These are phyloP conservation scores for Gamarada debralockiae DNA, from an alignment of 495 filamentous ascomycete species.

Conservation along the genomic window DNA sequence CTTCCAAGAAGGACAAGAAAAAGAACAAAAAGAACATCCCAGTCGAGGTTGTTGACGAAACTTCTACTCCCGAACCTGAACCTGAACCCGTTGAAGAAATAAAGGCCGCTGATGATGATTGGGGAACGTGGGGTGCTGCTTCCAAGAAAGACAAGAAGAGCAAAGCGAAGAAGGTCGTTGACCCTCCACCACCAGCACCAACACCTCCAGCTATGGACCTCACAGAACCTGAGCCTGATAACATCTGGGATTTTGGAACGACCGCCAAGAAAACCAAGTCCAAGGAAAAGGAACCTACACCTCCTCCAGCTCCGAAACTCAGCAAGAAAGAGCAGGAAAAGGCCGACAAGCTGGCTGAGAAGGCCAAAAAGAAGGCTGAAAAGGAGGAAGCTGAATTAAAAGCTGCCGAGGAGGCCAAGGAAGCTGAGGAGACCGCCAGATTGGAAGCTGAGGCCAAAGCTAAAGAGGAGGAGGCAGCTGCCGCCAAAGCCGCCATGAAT, in stretches of 20 bases:
- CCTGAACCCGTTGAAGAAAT: slow-evolving; percentile 38
- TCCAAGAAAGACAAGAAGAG: slow-evolving; percentile 39
- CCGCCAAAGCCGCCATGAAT: slow-evolving; percentile 24
- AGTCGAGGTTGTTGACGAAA: slow-evolving; percentile 34
- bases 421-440: slow-evolving; percentile 28
- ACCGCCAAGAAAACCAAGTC: slow-evolving; percentile 16
- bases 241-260: slow-evolving; percentile 5
- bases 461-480: slow-evolving; percentile 11
- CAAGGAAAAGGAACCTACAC: slow-evolving; percentile 16
- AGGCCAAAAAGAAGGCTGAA: slow-evolving; percentile 19
- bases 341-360: slow-evolving; percentile 15
- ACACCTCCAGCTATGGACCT: slow-evolving; percentile 34
- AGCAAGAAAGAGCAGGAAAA: slow-evolving; percentile 22
- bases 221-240: slow-evolving; percentile 26
- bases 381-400: slow-evolving; percentile 23
- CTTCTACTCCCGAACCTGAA: slow-evolving; percentile 25
- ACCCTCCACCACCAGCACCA: slow-evolving; percentile 33
- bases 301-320: slow-evolving; percentile 13
- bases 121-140: slow-evolving; percentile 32
- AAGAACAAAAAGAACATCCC: slow-evolving; percentile 38
- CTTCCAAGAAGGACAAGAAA: slow-evolving; percentile 37
- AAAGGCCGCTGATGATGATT: slow-evolving; percentile 33
- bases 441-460: slow-evolving; percentile 11
- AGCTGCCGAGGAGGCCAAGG: slow-evolving; percentile 11
- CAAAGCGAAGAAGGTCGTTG: slow-evolving; percentile 22